Conservation (phyloP, 306 rosid species). For the Fragaria ananassa region DNA sequence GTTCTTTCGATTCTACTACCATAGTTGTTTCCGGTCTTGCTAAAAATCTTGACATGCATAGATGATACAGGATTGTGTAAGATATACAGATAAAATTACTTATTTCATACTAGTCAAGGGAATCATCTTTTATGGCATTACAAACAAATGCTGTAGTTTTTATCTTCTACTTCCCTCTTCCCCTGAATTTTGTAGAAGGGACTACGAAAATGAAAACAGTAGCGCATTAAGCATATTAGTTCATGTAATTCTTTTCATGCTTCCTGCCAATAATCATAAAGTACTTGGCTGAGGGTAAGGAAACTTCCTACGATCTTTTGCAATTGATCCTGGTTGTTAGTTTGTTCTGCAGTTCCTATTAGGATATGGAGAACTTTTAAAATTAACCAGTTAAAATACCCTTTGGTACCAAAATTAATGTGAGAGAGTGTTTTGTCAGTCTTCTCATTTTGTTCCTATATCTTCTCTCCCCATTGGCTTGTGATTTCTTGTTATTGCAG, state of each 20-base stretch:
- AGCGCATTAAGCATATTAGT: background rate
- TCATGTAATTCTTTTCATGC: background rate
- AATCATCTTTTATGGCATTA: background rate
- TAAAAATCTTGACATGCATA: background rate
- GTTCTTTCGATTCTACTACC: background rate
- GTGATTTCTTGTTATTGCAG: background rate
- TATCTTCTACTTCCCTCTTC: background rate
- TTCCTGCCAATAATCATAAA: background rate
- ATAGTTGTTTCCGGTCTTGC: background rate
- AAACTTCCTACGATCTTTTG: background rate
- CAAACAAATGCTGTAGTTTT: background rate
- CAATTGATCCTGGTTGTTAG: background rate
- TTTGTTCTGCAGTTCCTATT: background rate
- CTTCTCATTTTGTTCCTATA: background rate
- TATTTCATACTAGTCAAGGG: conserved; percentile 4
- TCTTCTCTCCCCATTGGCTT: background rate
- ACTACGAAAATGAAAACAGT: background rate
- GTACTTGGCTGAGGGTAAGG: background rate
- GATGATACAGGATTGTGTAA: background rate
- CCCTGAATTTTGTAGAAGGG: background rate
- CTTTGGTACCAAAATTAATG: background rate
- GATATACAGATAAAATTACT: background rate
- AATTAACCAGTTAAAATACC: background rate
- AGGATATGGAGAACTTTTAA: background rate
- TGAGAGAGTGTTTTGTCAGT: background rate